Base-by-base conservation (phyloP, 2,329 filamentous ascomycete genomes). In the Ophiosphaerella korrae region DNA sequence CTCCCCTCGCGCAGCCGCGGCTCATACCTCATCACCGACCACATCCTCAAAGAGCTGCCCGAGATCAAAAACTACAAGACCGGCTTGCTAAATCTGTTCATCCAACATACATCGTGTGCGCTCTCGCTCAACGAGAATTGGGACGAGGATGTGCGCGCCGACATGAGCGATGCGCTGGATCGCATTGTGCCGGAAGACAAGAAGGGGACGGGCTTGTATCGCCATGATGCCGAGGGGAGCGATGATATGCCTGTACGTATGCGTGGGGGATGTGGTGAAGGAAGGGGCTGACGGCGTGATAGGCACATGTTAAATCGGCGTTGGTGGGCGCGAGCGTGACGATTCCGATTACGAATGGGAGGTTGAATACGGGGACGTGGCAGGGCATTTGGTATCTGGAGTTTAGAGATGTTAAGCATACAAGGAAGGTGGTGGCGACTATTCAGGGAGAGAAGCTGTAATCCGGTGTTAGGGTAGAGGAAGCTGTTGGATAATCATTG, bases 301-400 rank as follows among this genome's bases (percentile, higher is more conserved):
- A 90, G 84, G 92, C 92, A 52, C 94, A 99, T 75, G 88, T 99
- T 73, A 99, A 99, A 77, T 91, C 88, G 50, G 89, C 91, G 0
- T 78, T 99, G 42, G 82, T 97, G 26, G 94, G 94, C 12, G 90
- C 92, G 3, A 96, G 89, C 62, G 86, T 97, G 2, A 93, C 87
- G 5, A 88, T 99, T 51, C 94, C 94, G 1, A 97, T 99, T 72
- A 88, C 84, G 53, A 86, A 97, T 67, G 94, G 94, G 34, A 86
- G 84, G 63, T 74, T 97, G 70, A 87, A 78, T 8, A 84, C 81
- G 13, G 85, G 85, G 1, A 87, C 84, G 13, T 93, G 89, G 90
- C 90, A 94, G 85, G 86, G 94, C 0, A 93, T 97, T 52, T 97
- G 90, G 89, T 96, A 95, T 74, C 77, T 97, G 58, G 94, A 97